Conservation (phyloP, 1,284 basidiomycete species). For the Boletus smithii region DNA sequence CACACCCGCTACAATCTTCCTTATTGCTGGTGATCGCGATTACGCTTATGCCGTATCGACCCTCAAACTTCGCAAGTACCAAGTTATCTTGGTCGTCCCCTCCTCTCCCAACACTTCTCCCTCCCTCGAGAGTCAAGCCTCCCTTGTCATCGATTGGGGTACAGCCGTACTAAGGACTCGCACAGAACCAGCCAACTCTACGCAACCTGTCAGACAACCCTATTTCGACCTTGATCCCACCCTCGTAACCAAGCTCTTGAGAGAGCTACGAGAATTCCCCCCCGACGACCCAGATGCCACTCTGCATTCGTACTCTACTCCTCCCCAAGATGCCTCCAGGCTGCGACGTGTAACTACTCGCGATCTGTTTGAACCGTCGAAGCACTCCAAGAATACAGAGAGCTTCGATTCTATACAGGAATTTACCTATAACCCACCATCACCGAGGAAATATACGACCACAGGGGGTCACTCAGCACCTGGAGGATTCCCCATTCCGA, state of each 20-base stretch:
- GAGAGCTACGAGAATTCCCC: slow-evolving; percentile 19
- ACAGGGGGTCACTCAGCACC: slow-evolving; percentile 6
- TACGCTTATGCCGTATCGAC: slow-evolving; percentile 45
- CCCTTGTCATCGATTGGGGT: slow-evolving; percentile 52
- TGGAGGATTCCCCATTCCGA: slow-evolving; percentile 14
- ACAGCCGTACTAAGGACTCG: slow-evolving; percentile 38
- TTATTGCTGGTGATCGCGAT: slow-evolving; percentile 47
- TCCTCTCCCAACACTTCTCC: slow-evolving; percentile 37
- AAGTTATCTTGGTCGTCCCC: slow-evolving; percentile 41
- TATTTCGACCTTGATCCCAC: slow-evolving; percentile 26
- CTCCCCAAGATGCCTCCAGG: slow-evolving; percentile 6
- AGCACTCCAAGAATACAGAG: slow-evolving; percentile 7
- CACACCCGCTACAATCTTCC: slow-evolving; percentile 42
- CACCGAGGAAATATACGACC: slow-evolving; percentile 10
- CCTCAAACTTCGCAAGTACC: slow-evolving; percentile 41
- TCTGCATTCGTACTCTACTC: slow-evolving; percentile 1
- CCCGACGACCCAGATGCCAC: slow-evolving; percentile 16
- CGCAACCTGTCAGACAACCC: slow-evolving; percentile 25
- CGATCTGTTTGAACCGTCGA: slow-evolving; percentile 27
- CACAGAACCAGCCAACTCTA: slow-evolving; percentile 14
- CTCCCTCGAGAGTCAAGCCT: slow-evolving; percentile 56
- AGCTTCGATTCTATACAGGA: slow-evolving; percentile 11
- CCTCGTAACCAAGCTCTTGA: slow-evolving; percentile 20
- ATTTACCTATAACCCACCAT: slow-evolving; percentile 1
- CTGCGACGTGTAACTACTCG: slow-evolving; percentile 19